A percentile compares a stretch with the other conserved stretches of the same genome.
Evolutionary conservation across 2,329 filamentous ascomycete species (phyloP).

Genomic region (Aspergillus glaucus): DNA sequence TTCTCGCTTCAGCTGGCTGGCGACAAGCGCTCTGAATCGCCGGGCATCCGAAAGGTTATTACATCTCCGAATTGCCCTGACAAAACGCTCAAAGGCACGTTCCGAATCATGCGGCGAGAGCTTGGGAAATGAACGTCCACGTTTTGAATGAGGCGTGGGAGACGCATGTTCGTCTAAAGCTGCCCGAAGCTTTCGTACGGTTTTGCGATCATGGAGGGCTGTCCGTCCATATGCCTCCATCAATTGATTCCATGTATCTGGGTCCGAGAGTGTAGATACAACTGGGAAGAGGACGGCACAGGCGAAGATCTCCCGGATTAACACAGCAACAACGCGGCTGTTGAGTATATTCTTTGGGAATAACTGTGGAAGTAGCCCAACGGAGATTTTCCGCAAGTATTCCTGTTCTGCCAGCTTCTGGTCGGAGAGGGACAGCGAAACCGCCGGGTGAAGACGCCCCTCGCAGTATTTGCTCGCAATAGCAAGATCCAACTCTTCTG

Average conservation of each 20-base stretch:
- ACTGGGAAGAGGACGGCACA: constrained; percentile 85
- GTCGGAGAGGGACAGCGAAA: constrained; percentile 74
- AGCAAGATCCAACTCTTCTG: constrained; percentile 88
- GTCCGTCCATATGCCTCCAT: constrained; percentile 83
- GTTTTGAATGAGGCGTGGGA: constrained; percentile 61
- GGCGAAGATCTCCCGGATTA: constrained; percentile 84
- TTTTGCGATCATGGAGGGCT: constrained; percentile 90
- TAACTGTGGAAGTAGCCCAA: constrained; percentile 65
- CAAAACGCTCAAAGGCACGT: constrained; percentile 88
- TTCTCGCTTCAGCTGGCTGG: constrained; percentile 85
- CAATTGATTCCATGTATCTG: constrained; percentile 95
- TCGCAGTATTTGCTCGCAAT: constrained; percentile 92
- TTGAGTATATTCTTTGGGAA: constrained; percentile 68
- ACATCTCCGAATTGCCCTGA: constrained; percentile 79
- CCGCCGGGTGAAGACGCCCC: constrained; percentile 81
- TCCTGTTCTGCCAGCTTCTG: constrained; percentile 81
- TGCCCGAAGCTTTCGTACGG: constrained; percentile 82
- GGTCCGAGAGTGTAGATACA: constrained; percentile 73
- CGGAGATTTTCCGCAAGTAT: constrained; percentile 70
- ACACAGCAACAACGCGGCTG: constrained; percentile 71
- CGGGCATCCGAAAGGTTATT: constrained; percentile 90
- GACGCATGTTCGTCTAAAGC: constrained; percentile 91
- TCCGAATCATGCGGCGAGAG: constrained; percentile 79
- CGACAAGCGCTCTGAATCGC: constrained; percentile 83
- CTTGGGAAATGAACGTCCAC: constrained; percentile 67